Conservation (phyloP, 1,284 basidiomycete species). For the Ustilago hordei region DNA sequence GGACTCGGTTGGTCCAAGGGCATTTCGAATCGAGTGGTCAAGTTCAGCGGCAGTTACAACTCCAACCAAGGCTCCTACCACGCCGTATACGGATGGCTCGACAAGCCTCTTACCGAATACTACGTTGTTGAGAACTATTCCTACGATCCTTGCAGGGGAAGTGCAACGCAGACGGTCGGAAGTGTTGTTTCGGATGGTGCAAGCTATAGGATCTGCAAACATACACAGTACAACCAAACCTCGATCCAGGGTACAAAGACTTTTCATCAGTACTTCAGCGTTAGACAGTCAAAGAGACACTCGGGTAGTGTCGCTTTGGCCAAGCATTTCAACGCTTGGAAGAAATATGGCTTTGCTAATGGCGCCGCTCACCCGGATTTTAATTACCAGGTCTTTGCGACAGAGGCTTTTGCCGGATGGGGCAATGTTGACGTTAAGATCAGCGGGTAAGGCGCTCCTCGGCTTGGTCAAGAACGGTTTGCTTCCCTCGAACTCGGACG, state of each 20-base stretch:
- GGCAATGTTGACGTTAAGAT: slow-evolving; percentile 24
- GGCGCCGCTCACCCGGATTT: slow-evolving; percentile 30
- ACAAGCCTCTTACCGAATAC: slow-evolving; percentile 43
- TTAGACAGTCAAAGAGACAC: slow-evolving; percentile 31
- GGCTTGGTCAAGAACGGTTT: too few relatives aligned
- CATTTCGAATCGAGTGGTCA: slow-evolving; percentile 23
- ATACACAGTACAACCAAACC: slow-evolving; percentile 42
- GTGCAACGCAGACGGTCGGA: slow-evolving; percentile 14
- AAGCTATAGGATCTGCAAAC: slow-evolving; percentile 44
- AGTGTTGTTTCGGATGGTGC: slow-evolving; percentile 35
- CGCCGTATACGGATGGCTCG: slow-evolving; percentile 44
- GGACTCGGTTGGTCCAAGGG: slow-evolving; percentile 34
- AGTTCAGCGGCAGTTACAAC: slow-evolving; percentile 33
- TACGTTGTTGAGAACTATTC: slow-evolving; percentile 45
- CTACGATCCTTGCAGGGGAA: slow-evolving; percentile 36
- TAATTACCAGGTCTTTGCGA: slow-evolving; percentile 50
- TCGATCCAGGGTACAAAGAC: slow-evolving; percentile 50
- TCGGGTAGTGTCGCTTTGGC: slow-evolving; percentile 28
- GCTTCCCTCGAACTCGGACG: neutral
- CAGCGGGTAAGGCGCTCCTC: slow-evolving; percentile 12
- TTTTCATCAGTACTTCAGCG: slow-evolving; percentile 36
- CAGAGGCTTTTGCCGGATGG: slow-evolving; percentile 32
- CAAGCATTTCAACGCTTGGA: slow-evolving; percentile 47
- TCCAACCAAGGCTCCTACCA: slow-evolving; percentile 34
- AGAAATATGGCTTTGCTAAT: slow-evolving; percentile 36